phyloP scores from a whole-genome alignment of 495 filamentous ascomycete genomes.

The Aspergillus haitiensis region DNA sequence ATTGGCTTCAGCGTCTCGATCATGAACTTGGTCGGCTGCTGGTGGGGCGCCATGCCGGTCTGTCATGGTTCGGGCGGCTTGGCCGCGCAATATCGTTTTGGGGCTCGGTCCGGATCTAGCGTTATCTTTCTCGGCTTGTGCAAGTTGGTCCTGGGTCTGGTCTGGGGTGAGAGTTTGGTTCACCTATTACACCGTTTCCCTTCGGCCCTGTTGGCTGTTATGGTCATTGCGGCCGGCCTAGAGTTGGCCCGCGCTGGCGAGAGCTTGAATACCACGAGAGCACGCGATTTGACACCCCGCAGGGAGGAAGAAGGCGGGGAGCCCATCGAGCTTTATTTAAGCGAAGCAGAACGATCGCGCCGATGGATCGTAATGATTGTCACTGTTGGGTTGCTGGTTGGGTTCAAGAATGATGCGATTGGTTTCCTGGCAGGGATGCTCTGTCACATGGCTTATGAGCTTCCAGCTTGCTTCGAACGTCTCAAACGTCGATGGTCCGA shows the following conservation, averaged over 20 bases:
- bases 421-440: slow-evolving; percentile 81
- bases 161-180: slow-evolving; percentile 69
- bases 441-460: slow-evolving; percentile 58
- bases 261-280: slow-evolving; percentile 68
- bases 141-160: slow-evolving; percentile 73
- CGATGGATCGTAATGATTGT: slow-evolving; percentile 86
- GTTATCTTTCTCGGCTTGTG: slow-evolving; percentile 74
- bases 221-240: slow-evolving; percentile 85
- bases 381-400: slow-evolving; percentile 74
- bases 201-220: slow-evolving; percentile 70
- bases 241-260: slow-evolving; percentile 84
- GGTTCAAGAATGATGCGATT: slow-evolving; percentile 86
- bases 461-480: slow-evolving; percentile 36
- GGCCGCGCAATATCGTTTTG: slow-evolving; percentile 86
- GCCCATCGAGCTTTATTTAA: slow-evolving; percentile 38
- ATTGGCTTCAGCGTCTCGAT: slow-evolving; percentile 75
- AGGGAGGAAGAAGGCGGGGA: slow-evolving; percentile 30
- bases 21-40: slow-evolving; percentile 84
- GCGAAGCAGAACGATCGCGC: slow-evolving; percentile 62
- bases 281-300: slow-evolving; percentile 56
- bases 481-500: slow-evolving; percentile 32
- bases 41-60: slow-evolving; percentile 94
- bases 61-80: slow-evolving; percentile 92
- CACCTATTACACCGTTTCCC: slow-evolving; percentile 70
- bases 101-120: slow-evolving; percentile 80